Evolutionary conservation across 148 eudicot genomes (phyloP).

Genomic region (Salicornia ramosissima): DNA sequence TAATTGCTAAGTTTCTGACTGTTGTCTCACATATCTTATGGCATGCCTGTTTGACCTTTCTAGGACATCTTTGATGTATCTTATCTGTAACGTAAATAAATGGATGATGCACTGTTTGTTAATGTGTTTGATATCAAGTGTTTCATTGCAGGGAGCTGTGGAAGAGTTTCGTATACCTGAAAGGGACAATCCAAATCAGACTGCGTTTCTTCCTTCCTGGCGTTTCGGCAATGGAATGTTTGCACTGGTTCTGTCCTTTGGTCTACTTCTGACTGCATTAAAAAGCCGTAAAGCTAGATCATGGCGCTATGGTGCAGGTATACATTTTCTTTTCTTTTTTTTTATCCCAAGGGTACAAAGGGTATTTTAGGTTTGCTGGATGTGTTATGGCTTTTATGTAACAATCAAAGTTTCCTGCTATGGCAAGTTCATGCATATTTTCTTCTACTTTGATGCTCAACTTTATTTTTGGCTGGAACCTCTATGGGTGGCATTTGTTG

Average conservation of each 20-base stretch:
- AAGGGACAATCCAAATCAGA: slow-evolving; percentile 55
- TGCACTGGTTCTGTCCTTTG: slow-evolving; percentile 93
- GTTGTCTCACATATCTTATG: neutral
- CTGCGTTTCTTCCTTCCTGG: slow-evolving; percentile 81
- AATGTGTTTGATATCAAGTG: neutral
- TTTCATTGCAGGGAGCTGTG: slow-evolving; percentile 65
- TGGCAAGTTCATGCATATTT: neutral
- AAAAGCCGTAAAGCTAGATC: slow-evolving; percentile 93
- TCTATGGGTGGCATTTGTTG: neutral
- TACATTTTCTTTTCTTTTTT: slow-evolving; percentile 5
- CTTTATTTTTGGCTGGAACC: slow-evolving; percentile 17
- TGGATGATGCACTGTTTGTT: neutral
- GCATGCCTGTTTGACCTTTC: neutral
- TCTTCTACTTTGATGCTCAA: neutral
- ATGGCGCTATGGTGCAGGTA: slow-evolving; percentile 99
- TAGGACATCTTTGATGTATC: neutral
- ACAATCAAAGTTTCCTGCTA: neutral
- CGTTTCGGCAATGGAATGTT: slow-evolving; percentile 99
- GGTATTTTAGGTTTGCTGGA: neutral
- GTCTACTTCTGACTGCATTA: slow-evolving; percentile 79
- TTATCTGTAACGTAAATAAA: neutral
- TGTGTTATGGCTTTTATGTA: neutral
- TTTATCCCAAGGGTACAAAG: neutral
- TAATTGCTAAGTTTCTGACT: neutral
- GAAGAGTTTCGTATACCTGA: slow-evolving; percentile 85